Base-by-base conservation (phyloP, 352 stramenopile genomes). In the Phytophthora gonapodyides region DNA sequence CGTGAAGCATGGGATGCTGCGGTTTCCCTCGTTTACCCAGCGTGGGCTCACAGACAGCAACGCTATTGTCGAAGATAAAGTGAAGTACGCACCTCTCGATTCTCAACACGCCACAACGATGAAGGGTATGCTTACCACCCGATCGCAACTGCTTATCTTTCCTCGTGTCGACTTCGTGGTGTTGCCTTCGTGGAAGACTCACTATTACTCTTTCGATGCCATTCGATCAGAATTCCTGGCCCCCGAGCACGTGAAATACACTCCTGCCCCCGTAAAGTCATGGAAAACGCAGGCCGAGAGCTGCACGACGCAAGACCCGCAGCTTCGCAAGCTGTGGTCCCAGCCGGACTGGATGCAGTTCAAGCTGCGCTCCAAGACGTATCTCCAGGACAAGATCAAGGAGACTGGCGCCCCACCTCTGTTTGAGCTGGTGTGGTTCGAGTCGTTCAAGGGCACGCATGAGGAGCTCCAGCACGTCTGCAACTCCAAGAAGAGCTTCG, bases 341-440 rank as follows among this genome's bases (percentile, higher is more conserved):
- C 81, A 94, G 43, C 82, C 80, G 0, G 70, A 88, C 40, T 84
- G 71, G 68, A 52, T 71, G n/a, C 51, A 59, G 27, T 91, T 92
- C 64, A 88, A 88, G 54, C 57, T 94, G 13, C 82, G 82, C 34
- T 79, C 73, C 61, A 92, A 90, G 63, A 77, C 48, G 1, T 94
- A 94, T 45, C 61, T 91, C 8, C 58, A 83, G 21, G 78, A 80
- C 67, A 84, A 78, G 43, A 46, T 89, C 47, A 92, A 94, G 51
- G 61, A 72, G 38, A 66, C 65, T 3, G 74, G 74, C 2, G 78
- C 86, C 24, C 76, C 77, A 36, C 80, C 85, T 35, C 57, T 92
- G 34, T 91, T 91, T 48, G 84, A 92, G 41, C 69, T 94, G 10
- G 76, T 92, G 30, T 94, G 84, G 84, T 89, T 94, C 36, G 84